Conservation (phyloP, 2,329 filamentous ascomycete species). For the Xylariales sp. region DNA sequence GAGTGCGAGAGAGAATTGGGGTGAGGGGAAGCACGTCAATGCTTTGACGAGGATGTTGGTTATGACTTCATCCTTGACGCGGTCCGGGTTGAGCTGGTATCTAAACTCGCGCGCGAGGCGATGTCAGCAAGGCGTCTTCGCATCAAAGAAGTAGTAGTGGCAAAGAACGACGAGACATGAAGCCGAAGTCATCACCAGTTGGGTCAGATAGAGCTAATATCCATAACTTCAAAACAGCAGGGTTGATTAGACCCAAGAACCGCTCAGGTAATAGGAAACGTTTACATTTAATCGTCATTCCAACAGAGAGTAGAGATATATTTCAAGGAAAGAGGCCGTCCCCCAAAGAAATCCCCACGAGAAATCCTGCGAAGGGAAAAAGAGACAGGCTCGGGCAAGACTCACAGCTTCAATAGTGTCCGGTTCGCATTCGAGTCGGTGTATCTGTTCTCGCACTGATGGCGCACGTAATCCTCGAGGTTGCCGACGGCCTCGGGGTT, state of each 20-base stretch:
- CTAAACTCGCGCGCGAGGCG: constrained; percentile 60
- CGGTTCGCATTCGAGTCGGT: constrained; percentile 98
- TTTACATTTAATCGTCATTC: constrained; percentile 83
- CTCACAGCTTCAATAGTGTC: constrained; percentile 96
- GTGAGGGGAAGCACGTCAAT: constrained; percentile 94
- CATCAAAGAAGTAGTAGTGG: not conserved
- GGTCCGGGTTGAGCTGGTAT: constrained; percentile 99
- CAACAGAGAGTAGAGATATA: constrained; percentile 27
- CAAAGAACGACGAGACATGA: constrained; percentile 5
- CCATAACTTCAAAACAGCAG: constrained; percentile 72
- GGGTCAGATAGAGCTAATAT: constrained; percentile 81
- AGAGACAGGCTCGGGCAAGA: constrained; percentile 49
- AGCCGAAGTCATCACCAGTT: constrained; percentile 31
- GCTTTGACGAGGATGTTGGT: constrained; percentile 99
- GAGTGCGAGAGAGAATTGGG: constrained; percentile 93
- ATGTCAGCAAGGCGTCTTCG: constrained; percentile 8
- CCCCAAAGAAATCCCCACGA: constrained; percentile 21
- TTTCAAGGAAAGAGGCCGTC: not conserved
- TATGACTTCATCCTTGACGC: constrained; percentile 94
- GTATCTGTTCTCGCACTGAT: constrained; percentile 94
- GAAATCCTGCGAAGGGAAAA: constrained; percentile 11
- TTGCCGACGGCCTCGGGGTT: constrained; percentile 95
- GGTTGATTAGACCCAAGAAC: constrained; percentile 68
- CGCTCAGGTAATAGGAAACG: constrained; percentile 99
- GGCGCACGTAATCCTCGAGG: constrained; percentile 93